Conservation (phyloP, 805 yeast genomes). For the Pichia eremophila region DNA sequence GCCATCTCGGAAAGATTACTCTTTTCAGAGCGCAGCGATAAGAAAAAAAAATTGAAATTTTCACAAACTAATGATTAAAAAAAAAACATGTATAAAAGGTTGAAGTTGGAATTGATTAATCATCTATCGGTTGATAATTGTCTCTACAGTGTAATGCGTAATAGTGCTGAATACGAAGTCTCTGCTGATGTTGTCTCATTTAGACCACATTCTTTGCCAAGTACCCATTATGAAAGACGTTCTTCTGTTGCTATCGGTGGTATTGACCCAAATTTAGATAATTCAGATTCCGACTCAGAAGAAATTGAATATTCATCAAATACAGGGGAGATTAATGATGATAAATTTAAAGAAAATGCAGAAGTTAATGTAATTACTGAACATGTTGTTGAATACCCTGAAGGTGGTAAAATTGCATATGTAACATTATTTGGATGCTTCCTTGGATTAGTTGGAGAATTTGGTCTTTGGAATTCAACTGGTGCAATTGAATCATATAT, state of each 20-base stretch:
- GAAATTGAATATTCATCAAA: neutral
- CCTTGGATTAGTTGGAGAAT: conserved; percentile 45
- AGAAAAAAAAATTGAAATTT: too few species aligned
- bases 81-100: too few species aligned
- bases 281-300: neutral
- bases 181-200: conserved; percentile 4
- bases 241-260: neutral
- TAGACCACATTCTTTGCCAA: conserved; percentile 4
- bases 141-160: neutral
- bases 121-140: too few species aligned
- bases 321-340: neutral
- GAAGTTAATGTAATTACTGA: conserved; percentile 5
- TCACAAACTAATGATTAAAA: too few species aligned
- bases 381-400: conserved; percentile 32
- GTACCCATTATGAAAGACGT: neutral
- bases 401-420: conserved; percentile 46
- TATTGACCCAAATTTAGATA: neutral
- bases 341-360: neutral
- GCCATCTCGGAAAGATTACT: too few species aligned
- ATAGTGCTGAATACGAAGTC: neutral
- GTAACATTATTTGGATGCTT: conserved; percentile 43
- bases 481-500: conserved; percentile 65
- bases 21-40: too few species aligned
- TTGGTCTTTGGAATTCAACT: conserved; percentile 58
- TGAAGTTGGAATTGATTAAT: too few species aligned